A percentile compares a stretch with the other conserved stretches of the same genome.
These are phyloP conservation scores for Dioscorea dumetorum DNA, from an alignment of 106 monocot genomes.

Conservation along the genomic window DNA sequence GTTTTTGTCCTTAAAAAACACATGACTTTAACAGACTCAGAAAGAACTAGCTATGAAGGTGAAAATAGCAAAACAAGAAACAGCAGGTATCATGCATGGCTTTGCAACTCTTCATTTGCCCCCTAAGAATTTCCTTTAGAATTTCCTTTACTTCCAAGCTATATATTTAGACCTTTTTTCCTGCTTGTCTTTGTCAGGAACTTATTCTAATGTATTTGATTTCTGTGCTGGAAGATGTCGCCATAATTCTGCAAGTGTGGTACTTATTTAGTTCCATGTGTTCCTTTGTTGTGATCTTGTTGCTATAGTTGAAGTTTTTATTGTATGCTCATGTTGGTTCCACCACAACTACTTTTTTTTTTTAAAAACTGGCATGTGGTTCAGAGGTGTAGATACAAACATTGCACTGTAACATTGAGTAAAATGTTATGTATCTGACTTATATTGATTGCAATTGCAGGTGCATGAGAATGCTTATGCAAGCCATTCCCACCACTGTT, in stretches of 20 bases:
- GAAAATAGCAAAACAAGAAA: conserved; percentile 82
- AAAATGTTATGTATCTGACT: no score
- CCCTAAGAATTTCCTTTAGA: no score
- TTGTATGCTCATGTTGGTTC: no score
- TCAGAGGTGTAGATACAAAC: no score
- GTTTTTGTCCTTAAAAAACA: no score
- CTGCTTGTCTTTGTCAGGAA: conserved; percentile 45
- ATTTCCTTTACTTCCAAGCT: no score
- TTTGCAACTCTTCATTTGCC: no score
- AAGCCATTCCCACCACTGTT: conserved; percentile 93
- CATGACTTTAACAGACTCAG: conserved; percentile 39
- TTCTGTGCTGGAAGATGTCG: conserved; percentile 93
- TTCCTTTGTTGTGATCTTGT: not conserved
- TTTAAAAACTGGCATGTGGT: no score
- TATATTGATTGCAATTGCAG: conserved; percentile 24
- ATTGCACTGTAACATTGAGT: no score
- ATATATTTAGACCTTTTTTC: not conserved
- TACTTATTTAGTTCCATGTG: conserved; percentile 21
- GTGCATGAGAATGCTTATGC: conserved; percentile 98
- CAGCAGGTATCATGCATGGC: conserved; percentile 52
- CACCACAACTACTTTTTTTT: no score
- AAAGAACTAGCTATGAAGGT: conserved; percentile 61
- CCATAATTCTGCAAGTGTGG: conserved; percentile 97
- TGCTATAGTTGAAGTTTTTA: not conserved
- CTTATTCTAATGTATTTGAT: conserved; percentile 75